These are phyloP conservation scores for Stygiomarasmius scandens DNA, from an alignment of 1,284 basidiomycete genomes.

Conservation along the genomic window DNA sequence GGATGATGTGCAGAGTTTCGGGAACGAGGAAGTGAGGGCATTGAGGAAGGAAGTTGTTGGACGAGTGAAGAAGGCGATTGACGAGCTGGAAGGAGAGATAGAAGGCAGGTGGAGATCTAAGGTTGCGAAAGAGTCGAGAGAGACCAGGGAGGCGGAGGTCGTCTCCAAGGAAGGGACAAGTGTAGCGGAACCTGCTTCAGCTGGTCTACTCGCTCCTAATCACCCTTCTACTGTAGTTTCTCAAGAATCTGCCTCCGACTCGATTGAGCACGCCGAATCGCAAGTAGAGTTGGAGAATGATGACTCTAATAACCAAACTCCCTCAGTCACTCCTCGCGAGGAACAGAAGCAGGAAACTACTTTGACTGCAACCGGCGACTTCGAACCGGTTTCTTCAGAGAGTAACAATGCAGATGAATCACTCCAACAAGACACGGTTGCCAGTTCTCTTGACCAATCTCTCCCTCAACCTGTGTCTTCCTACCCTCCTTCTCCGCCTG, in stretches of 20 bases:
- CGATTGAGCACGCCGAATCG: not conserved
- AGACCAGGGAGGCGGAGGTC: not conserved
- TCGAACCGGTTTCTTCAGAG: not conserved
- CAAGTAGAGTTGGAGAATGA: too few species aligned
- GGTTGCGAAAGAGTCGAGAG: constrained; percentile 12
- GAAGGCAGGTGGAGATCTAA: constrained; percentile 28
- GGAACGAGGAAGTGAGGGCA: constrained; percentile 51
- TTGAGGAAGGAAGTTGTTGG: constrained; percentile 55
- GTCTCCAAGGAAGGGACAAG: not conserved
- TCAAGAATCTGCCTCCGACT: not conserved
- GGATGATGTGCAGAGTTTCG: constrained; percentile 59
- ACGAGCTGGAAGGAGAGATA: constrained; percentile 47
- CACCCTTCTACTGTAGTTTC: not conserved
- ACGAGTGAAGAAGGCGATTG: constrained; percentile 55
- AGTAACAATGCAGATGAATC: not conserved
- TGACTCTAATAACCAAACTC: not conserved
- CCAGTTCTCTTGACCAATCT: too few species aligned
- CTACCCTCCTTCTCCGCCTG: constrained; percentile 12
- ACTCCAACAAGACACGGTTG: not conserved
- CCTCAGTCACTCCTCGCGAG: not conserved
- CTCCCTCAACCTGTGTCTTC: not conserved
- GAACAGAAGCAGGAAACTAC: too few species aligned
- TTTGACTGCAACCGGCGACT: too few species aligned
- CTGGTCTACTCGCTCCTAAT: too few species aligned
- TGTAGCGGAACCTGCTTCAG: not conserved